These are phyloP conservation scores for Nitzschia palea DNA, from an alignment of 108 stramenopile genomes.

Conservation along the genomic window DNA sequence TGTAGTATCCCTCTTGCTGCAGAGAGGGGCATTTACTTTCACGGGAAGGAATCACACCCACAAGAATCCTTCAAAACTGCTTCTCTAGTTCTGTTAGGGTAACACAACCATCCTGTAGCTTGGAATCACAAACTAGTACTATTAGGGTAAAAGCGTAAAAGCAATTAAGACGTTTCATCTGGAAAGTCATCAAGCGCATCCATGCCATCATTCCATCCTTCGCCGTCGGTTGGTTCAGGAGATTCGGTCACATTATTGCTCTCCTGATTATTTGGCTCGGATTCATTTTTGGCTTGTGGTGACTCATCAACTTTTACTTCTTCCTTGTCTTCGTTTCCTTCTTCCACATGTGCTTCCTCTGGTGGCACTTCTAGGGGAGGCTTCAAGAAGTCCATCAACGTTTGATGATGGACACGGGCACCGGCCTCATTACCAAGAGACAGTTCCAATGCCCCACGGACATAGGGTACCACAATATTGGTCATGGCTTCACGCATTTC, in stretches of 20 bases:
- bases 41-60: too few species aligned
- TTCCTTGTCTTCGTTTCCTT: conserved; percentile 3
- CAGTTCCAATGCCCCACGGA: conserved; percentile 61
- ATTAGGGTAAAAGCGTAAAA: too few species aligned
- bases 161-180: neutral
- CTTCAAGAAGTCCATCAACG: conserved; percentile 25
- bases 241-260: neutral
- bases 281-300: neutral
- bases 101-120: too few species aligned
- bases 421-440: conserved; percentile 57
- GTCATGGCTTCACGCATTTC: conserved; percentile 55
- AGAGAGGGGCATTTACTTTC: too few species aligned
- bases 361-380: conserved; percentile 1
- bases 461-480: conserved; percentile 59
- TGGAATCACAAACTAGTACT: too few species aligned
- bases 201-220: conserved; percentile 12
- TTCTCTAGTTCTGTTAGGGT: too few species aligned
- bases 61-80: too few species aligned
- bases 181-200: neutral
- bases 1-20: too few species aligned
- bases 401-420: conserved; percentile 33
- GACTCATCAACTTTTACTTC: neutral
- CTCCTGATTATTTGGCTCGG: neutral
- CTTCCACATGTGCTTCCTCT: conserved; percentile 3
- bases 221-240: neutral